phyloP scores from a whole-genome alignment of 768 basidiomycete genomes.

The Lactarius pseudohatsudake region DNA sequence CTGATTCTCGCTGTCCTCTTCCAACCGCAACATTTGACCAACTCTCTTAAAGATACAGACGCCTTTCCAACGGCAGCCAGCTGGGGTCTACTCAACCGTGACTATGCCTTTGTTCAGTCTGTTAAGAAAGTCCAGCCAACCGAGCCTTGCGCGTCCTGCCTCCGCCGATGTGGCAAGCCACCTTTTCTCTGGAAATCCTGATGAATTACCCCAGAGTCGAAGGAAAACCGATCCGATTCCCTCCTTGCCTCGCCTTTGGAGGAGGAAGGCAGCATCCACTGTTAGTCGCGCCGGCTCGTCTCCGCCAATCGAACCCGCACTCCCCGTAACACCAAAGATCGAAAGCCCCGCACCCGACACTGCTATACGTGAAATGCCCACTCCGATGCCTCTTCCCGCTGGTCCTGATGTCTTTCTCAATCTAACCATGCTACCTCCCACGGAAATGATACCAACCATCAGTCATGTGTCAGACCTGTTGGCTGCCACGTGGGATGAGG shows the following conservation, averaged over 20 bases:
- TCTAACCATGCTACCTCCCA: neutral
- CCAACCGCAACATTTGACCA: neutral
- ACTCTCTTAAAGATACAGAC: neutral
- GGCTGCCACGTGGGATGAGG: slow-evolving; percentile 1
- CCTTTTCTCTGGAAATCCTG: neutral
- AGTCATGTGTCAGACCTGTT: slow-evolving; percentile 7
- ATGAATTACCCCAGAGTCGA: neutral
- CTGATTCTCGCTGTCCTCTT: neutral
- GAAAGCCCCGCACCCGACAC: neutral
- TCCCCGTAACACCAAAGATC: neutral
- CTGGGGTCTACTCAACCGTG: neutral
- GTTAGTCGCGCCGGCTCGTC: neutral
- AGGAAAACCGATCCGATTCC: neutral
- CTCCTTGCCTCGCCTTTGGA: neutral
- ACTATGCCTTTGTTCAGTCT: slow-evolving; percentile 5
- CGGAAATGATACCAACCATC: neutral
- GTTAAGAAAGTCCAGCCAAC: slow-evolving; percentile 10
- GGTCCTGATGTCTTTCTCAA: neutral
- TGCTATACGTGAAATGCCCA: neutral
- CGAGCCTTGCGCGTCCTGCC: neutral
- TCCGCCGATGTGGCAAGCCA: neutral
- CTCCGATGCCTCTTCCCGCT: neutral
- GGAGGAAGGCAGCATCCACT: neutral
- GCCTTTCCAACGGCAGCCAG: neutral
- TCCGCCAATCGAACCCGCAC: neutral